Evolutionary conservation across 192 early-diverging fungal species (phyloP), one percentile per base, ranked within the genome.

Genomic region (Backusella westeae): DNA sequence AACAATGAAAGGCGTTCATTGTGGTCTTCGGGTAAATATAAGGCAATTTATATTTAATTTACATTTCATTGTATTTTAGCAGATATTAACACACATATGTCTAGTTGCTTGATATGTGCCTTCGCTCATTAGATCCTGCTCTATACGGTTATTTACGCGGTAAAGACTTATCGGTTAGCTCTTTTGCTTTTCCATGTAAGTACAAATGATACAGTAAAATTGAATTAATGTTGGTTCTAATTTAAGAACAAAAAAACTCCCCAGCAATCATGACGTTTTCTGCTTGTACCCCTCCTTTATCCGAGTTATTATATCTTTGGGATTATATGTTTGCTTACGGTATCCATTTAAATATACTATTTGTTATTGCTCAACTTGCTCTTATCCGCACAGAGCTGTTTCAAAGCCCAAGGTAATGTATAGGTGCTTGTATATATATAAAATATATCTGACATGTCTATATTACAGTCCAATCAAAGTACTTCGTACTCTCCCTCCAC

Each of bases 251-350:
- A 44, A 39, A 26, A 42, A 12, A 6, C 2, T 1, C 32, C 32
- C 32, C 32, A 52, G 94, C 93, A 6, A 90, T 97, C 12, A 89
- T 97, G 88, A 97, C 97, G 2, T 90, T 99, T 74, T 93, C 88
- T 69, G 96, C 96, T 21, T 95, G 93, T 76, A 93, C 92, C 0
- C 95, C 93, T 1, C 97, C 97, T 66, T 83, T 98, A 65, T 84
- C 88, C 32, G 87, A 96, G 87, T 88, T 95, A 1, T 87, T 99
- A 49, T 78, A 88, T 32, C 87, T 99, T 41, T 99, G 97, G 97
- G 97, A 99, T 78, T 94, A 96, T 74, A 83, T 95, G 73, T 85
- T 99, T 69, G 92, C 94, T 0, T 97, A 89, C 77, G 97, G 97
- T 32, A 87, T 96, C 66, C 97, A 99, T 84, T 83, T 99, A 59